Base-by-base conservation (phyloP, 2,329 filamentous ascomycete species). In the Cladosporium halotolerans region DNA sequence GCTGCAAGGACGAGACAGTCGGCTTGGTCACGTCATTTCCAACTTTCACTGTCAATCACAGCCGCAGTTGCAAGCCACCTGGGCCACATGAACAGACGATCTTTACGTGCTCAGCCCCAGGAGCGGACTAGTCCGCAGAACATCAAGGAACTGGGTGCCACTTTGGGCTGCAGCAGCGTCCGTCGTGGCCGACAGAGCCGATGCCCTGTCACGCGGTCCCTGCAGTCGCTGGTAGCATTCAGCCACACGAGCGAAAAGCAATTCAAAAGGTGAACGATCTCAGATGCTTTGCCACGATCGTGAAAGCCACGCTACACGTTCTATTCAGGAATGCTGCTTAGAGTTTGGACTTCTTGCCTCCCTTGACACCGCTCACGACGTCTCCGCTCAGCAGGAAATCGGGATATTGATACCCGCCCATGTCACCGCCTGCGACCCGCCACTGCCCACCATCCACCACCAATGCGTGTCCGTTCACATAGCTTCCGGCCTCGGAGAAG, bases 401-500 rank as follows among this genome's bases (percentile, higher is more conserved):
- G 0, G 81, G 81, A 63, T 84, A 84, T 49, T 67, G 57, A 57
- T 77, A 73, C 6, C 70, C 71, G 3, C 66, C 64, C 38, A 70
- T 65, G 9, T 64, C 63, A 7, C 66, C 64, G 7, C 63, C 62
- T 2, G 63, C 67, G 3, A 66, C 69, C 54, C 74, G 74, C 78
- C 78, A 81, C 23, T 72, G 69, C 2, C 75, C 78, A 23, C 78
- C 78, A 60, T 80, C 78, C 4, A 80, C 88, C 32, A 95, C 87
- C 34, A 96, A 72, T 3, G 83, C 81, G 60, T 89, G 84, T 1
- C 90, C 93, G 60, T 88, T 96, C 44, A 97, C 83, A 68, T 88
- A 96, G 67, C 85, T 89, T 1, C 85, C 92, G 0, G 89, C 83
- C 43, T 95, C 88, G 43, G 86, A 88, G 66, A 96, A 93, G 52